Evolutionary conservation across 257 asterid species (phyloP).

Genomic region (Solanum bulbocastanum): DNA sequence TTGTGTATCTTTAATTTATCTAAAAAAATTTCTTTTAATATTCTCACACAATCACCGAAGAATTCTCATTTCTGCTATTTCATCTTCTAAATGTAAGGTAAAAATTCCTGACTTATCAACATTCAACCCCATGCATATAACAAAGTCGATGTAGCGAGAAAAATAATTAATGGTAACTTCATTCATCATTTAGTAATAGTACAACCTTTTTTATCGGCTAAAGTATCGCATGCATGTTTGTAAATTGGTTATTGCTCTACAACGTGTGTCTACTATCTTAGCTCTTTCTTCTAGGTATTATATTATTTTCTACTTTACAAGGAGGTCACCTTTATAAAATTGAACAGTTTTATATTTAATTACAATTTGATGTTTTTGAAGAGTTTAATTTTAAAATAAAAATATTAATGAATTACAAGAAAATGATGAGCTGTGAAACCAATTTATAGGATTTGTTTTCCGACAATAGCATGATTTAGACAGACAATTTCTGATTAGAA

Average conservation of each 20-base stretch:
- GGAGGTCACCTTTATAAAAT: neutral
- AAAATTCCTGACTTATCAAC: neutral
- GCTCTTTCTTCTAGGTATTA: neutral
- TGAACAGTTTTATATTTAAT: neutral
- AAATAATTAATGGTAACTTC: neutral
- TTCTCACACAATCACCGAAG: neutral
- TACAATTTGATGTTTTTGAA: neutral
- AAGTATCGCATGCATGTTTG: neutral
- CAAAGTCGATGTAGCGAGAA: neutral
- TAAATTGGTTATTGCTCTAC: neutral
- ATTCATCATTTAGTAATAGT: neutral
- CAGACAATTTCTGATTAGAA: slow-evolving; percentile 8
- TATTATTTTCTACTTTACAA: neutral
- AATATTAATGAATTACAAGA: neutral
- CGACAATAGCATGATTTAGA: slow-evolving; percentile 16
- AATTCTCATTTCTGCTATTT: neutral
- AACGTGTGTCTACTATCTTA: neutral
- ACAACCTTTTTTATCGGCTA: neutral
- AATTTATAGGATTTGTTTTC: neutral
- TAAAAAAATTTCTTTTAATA: too few relatives aligned
- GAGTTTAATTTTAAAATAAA: neutral
- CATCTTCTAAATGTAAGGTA: neutral
- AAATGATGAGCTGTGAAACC: neutral
- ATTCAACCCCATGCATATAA: neutral
- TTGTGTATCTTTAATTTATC: neutral